Base-by-base conservation (phyloP, 495 filamentous ascomycete genomes). In the Penicillium dipodomyicola region DNA sequence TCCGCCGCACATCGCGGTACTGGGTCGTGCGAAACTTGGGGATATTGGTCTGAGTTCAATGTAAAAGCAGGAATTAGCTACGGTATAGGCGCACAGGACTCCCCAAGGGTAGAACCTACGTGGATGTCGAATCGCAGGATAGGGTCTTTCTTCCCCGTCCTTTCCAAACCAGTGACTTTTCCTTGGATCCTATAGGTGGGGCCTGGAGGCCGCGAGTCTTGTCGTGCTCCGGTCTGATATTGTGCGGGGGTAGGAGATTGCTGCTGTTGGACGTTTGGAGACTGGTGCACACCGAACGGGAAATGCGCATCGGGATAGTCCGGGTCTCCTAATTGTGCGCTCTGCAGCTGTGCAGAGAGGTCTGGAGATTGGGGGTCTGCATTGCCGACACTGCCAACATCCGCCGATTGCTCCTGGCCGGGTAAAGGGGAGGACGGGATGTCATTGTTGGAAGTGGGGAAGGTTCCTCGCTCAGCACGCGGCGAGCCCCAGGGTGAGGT, bases 11-110 rank as follows among this genome's bases (percentile, higher is more conserved):
- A 70, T 97, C 95, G 65, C 95, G 91, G 72, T 96, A 97, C 69
- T 97, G 95, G 9, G 95, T 97, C 2, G 95, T 97, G 60, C 95
- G 83, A 74, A 96, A 99, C 62, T 93, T 92, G 47, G 93, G 93
- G 17, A 99, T 89, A 75, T 97, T 97, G 54, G 95, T 97, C 95
- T 97, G 57, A 9, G 43, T 39, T 14, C 9, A 47, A 43, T 15
- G 22, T 9, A 41, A 22, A 41, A 22, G 39, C n/a, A 5, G 22
- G 10, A 54, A 51, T 59, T 25, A 67, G 61, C 48, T 37, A 43
- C 39, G 32, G 35, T n/a, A 19, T 10, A 20, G 11, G 44, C 42
- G 20, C 30, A 52, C 37, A 29, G 49, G 49, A 22, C 44, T 42
- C 23, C 27, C 33, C 5, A 46, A 51, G 20, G 55, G 50, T 15